These are phyloP conservation scores for Triticum turgidum DNA, from an alignment of 176 grass and related monocot species.

Conservation along the genomic window DNA sequence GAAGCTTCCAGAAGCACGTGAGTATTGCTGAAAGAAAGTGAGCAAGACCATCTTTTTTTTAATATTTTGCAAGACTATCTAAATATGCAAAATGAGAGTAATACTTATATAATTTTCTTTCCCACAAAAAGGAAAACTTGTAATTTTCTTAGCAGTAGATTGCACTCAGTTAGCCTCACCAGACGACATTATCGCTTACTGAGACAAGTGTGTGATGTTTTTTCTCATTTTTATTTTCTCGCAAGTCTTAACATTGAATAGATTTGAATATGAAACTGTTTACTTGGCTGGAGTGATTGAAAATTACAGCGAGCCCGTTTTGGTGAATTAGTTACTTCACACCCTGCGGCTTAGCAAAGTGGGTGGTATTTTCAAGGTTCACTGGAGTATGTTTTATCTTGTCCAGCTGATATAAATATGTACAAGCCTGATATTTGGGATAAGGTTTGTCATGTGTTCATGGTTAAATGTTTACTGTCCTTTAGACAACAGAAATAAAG, in stretches of 20 bases:
- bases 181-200: too few species aligned
- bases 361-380: constrained; percentile 5
- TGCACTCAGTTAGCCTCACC: neutral
- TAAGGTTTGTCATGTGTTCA: neutral
- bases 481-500: neutral
- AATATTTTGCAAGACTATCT: too few species aligned
- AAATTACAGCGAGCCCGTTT: too few species aligned
- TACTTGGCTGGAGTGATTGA: too few species aligned
- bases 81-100: neutral
- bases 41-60: too few species aligned
- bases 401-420: neutral
- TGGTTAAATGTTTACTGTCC: neutral
- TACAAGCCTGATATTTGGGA: neutral
- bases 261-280: too few species aligned
- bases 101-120: neutral
- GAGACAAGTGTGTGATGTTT: too few species aligned
- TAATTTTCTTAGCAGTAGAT: neutral
- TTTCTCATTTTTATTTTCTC: too few species aligned
- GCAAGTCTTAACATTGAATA: too few species aligned
- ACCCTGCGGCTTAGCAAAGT: neutral
- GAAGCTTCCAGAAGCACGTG: neutral
- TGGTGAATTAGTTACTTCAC: too few species aligned
- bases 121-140: too few species aligned
- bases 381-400: neutral
- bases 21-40: neutral